phyloP scores from a whole-genome alignment of 169 alveolate genomes.

The Perkinsus olseni region DNA sequence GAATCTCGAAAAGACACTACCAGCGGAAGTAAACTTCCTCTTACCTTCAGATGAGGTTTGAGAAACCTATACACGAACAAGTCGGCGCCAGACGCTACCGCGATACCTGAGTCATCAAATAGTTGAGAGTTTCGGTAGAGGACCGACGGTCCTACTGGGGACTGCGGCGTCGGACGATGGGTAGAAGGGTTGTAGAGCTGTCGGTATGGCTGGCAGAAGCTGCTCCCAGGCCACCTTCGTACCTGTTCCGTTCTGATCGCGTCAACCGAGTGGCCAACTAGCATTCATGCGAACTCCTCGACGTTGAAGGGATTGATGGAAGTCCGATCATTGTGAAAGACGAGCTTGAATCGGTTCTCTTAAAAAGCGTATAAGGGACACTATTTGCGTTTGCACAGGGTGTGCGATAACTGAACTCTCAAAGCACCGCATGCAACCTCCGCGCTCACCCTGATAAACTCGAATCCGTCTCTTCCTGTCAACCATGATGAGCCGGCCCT shows the following conservation, averaged over 20 bases:
- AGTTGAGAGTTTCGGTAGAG: not conserved
- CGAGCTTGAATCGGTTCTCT: too few relatives aligned
- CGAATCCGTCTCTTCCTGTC: constrained; percentile 5
- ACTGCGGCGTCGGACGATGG: not conserved
- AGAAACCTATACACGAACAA: constrained; percentile 22
- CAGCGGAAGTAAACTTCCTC: too few relatives aligned
- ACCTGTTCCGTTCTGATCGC: not conserved
- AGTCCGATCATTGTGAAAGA: too few relatives aligned
- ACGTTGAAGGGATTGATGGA: too few relatives aligned
- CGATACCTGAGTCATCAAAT: constrained; percentile 13
- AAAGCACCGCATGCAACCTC: not conserved
- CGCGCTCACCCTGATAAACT: not conserved
- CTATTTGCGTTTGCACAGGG: too few relatives aligned
- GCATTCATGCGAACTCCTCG: too few relatives aligned
- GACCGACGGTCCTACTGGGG: not conserved
- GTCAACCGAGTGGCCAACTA: too few relatives aligned
- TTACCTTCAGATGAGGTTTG: constrained; percentile 17
- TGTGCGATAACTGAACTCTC: not conserved
- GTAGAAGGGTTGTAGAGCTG: not conserved
- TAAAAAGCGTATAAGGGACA: too few relatives aligned
- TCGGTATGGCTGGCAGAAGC: not conserved
- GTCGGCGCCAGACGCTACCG: constrained; percentile 23
- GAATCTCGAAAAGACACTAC: too few relatives aligned
- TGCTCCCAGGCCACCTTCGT: not conserved
- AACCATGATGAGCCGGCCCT: not conserved